Conservation (phyloP, 192 early-diverging fungal species). For the Lobosporangium transversale region DNA sequence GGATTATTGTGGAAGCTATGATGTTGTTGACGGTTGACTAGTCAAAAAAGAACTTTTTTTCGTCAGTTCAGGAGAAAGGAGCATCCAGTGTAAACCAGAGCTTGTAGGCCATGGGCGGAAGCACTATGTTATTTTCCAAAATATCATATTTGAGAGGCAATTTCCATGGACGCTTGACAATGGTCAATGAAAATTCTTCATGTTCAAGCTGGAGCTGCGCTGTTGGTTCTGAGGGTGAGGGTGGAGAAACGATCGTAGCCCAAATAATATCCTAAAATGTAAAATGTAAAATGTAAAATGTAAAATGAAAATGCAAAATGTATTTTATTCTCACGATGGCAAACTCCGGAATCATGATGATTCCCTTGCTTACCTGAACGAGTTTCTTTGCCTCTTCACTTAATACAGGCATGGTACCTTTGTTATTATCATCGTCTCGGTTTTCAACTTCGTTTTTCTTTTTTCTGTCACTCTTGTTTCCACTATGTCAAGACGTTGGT, state of each 20-base stretch:
- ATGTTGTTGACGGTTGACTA: no score
- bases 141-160: neutral
- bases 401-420: neutral
- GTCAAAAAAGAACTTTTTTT: no score
- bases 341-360: no score
- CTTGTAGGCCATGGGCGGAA: neutral
- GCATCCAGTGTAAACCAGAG: neutral
- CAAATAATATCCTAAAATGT: constrained; percentile 1
- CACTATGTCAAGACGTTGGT: neutral
- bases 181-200: constrained; percentile 3
- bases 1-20: neutral
- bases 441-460: neutral
- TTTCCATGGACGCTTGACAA: neutral
- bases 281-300: neutral
- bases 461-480: neutral
- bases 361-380: neutral
- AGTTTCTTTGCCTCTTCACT: neutral
- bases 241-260: constrained; percentile 3
- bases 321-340: no score
- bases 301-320: neutral
- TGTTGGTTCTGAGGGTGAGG: no score
- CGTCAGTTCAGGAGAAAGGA: no score
- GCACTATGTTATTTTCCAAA: neutral
- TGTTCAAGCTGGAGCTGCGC: neutral
- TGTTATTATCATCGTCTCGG: neutral